A percentile compares a stretch with the other conserved stretches of the same genome.
These are phyloP conservation scores for Cladorrhinum sp. DNA, from an alignment of 2,329 filamentous ascomycete genomes.

Conservation along the genomic window DNA sequence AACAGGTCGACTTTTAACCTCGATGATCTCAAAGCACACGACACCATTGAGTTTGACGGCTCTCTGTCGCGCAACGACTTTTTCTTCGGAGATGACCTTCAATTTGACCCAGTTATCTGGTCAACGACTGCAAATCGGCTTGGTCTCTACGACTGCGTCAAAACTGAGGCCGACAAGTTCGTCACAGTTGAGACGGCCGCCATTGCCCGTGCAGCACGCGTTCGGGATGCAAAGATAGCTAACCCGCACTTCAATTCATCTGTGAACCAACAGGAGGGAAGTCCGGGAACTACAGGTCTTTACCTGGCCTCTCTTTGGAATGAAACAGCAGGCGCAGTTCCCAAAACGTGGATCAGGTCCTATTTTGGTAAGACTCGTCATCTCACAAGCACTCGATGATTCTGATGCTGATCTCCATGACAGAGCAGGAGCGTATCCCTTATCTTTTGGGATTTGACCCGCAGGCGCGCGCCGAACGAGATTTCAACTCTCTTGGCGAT, in stretches of 20 bases:
- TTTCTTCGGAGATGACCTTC: slow-evolving; percentile 31
- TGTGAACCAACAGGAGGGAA: slow-evolving; percentile 10
- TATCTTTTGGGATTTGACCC: slow-evolving; percentile 14
- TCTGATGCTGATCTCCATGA: neutral
- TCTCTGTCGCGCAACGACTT: slow-evolving; percentile 34
- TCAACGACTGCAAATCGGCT: slow-evolving; percentile 20
- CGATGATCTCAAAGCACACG: slow-evolving; percentile 29
- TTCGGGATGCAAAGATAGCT: slow-evolving; percentile 16
- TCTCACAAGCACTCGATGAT: neutral
- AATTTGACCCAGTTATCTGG: slow-evolving; percentile 32
- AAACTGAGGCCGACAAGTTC: slow-evolving; percentile 16
- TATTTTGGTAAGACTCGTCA: slow-evolving; percentile 21
- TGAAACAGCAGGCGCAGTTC: slow-evolving; percentile 15
- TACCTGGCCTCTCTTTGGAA: slow-evolving; percentile 24
- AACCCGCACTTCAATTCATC: slow-evolving; percentile 22
- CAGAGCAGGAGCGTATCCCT: slow-evolving; percentile 23
- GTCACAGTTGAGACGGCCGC: slow-evolving; percentile 25
- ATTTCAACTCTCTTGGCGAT: neutral
- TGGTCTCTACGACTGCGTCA: slow-evolving; percentile 15
- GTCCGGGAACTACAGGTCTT: slow-evolving; percentile 23
- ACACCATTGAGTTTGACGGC: slow-evolving; percentile 35
- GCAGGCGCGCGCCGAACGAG: neutral
- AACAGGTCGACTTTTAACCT: slow-evolving; percentile 31
- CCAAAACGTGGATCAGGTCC: slow-evolving; percentile 21
- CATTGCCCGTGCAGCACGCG: slow-evolving; percentile 19